Evolutionary conservation across 148 eudicot genomes (phyloP).

Genomic region (Vaccinium darrowii): DNA sequence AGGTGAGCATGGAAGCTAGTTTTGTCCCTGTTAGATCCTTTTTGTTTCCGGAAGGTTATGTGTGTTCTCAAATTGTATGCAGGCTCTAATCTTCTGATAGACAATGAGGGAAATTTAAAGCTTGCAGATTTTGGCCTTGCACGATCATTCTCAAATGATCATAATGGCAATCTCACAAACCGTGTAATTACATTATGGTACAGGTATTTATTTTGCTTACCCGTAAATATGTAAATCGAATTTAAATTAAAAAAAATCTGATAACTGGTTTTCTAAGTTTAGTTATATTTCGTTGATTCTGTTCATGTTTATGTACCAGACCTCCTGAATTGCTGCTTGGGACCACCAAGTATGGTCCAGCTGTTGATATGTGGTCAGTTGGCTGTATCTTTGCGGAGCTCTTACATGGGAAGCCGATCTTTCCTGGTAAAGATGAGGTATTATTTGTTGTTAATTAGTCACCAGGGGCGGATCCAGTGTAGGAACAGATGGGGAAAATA

Average conservation of each 20-base stretch:
- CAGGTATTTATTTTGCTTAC: constrained; percentile 31
- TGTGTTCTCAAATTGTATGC: constrained; percentile 8
- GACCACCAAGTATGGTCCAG: constrained; percentile 59
- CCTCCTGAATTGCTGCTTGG: constrained; percentile 78
- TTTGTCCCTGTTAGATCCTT: background rate
- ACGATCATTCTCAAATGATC: constrained; percentile 48
- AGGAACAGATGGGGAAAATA: too few relatives aligned
- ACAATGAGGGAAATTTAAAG: constrained; percentile 79
- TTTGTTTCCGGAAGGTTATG: background rate
- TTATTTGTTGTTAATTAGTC: background rate
- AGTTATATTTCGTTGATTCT: constrained; percentile 31
- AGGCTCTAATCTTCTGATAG: constrained; percentile 80
- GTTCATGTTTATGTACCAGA: constrained; percentile 39
- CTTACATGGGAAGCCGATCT: constrained; percentile 65
- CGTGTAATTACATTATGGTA: constrained; percentile 65
- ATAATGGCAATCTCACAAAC: constrained; percentile 58
- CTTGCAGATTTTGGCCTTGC: constrained; percentile 87
- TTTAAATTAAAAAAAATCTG: background rate
- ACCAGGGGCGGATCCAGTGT: too few relatives aligned
- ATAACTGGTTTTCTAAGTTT: background rate
- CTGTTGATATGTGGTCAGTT: constrained; percentile 79
- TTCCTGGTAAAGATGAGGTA: constrained; percentile 69
- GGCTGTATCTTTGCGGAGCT: constrained; percentile 70
- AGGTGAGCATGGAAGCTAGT: constrained; percentile 30
- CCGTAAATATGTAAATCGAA: background rate